Conservation (phyloP, 106 monocot species). For the Ottelia alismoides region DNA sequence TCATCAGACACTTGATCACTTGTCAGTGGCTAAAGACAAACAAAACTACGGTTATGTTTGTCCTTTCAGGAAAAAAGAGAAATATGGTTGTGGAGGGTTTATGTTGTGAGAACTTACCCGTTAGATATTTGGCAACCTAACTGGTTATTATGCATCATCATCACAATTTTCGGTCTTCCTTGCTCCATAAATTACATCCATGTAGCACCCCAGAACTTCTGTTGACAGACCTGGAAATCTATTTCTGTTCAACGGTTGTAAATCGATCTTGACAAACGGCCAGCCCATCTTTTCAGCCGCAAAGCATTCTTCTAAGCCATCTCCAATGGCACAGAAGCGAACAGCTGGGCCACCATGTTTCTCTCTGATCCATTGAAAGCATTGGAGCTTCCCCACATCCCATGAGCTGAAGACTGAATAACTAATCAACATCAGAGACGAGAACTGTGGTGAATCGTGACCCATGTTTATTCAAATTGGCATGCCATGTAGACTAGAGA, state of each 20-base stretch:
- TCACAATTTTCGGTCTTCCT: slow-evolving; percentile 3
- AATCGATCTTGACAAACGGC: slow-evolving; percentile 78
- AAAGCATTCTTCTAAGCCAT: slow-evolving; percentile 74
- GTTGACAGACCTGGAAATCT: slow-evolving; percentile 67
- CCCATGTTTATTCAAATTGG: no score
- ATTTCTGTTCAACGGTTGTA: slow-evolving; percentile 32
- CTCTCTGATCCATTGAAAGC: slow-evolving; percentile 76
- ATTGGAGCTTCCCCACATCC: slow-evolving; percentile 82
- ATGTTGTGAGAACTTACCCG: no score
- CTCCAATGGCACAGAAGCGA: slow-evolving; percentile 86
- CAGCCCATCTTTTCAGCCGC: slow-evolving; percentile 69
- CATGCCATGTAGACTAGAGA: no score
- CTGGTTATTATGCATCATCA: no score
- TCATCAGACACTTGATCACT: no score
- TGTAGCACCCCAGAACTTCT: slow-evolving; percentile 41
- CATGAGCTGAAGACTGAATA: slow-evolving; percentile 88
- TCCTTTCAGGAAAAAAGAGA: no score
- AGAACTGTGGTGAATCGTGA: no score
- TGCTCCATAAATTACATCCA: slow-evolving; percentile 49
- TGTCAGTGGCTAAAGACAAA: no score
- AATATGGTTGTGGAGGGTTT: no score
- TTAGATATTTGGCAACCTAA: no score
- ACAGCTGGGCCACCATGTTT: slow-evolving; percentile 37
- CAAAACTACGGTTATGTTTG: no score
- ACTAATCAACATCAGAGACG: no score